A percentile compares a stretch with the other conserved stretches of the same genome.
These are phyloP conservation scores for Cydonia oblonga DNA, from an alignment of 331 rosid species.

Conservation along the genomic window DNA sequence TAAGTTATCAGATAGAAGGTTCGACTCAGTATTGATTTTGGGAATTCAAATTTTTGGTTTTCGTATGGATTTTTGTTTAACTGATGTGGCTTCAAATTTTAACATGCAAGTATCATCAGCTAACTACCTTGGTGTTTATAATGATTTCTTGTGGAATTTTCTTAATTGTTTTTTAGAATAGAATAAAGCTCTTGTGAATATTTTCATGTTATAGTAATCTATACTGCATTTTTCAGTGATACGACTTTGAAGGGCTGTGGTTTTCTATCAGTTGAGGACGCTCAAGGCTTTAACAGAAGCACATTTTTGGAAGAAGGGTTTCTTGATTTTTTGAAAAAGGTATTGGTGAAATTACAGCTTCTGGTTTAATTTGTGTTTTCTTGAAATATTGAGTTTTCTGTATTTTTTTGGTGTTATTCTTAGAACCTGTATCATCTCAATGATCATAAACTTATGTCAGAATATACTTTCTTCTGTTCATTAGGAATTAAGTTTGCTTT, in stretches of 20 bases:
- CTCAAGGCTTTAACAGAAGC: constrained; percentile 39
- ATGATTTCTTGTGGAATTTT: background rate
- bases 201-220: background rate
- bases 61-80: constrained; percentile 2
- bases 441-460: background rate
- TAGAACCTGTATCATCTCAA: background rate
- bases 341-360: constrained; percentile 9
- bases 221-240: constrained; percentile 35
- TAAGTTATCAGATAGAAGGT: constrained; percentile 72
- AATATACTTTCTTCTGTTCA: background rate
- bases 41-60: background rate
- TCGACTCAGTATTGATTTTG: background rate
- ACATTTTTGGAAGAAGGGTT: constrained; percentile 71
- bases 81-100: background rate
- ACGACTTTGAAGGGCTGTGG: constrained; percentile 51
- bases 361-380: background rate
- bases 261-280: constrained; percentile 60
- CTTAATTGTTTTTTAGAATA: background rate
- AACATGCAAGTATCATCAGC: background rate
- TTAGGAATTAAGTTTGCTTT: background rate
- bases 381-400: background rate
- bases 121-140: background rate
- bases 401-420: background rate
- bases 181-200: background rate
- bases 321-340: constrained; percentile 76